Evolutionary conservation across 2,329 filamentous ascomycete genomes (phyloP).

Genomic region (Arthroderma uncinatum): DNA sequence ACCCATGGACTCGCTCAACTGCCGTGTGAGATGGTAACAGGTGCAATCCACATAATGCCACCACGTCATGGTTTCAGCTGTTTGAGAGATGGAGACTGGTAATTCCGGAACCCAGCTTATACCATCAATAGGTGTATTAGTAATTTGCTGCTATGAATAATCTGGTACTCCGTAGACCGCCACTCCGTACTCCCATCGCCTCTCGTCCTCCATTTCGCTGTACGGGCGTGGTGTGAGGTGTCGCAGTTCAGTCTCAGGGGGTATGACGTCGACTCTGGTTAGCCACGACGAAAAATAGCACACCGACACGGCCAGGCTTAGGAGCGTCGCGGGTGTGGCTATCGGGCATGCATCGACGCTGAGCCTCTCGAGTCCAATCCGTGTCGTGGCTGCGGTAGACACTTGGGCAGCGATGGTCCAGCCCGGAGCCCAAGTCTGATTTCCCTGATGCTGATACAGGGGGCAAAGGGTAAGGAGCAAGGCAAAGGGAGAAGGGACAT

Average conservation of each 20-base stretch:
- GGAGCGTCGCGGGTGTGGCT: neutral
- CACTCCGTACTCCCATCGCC: too few species aligned
- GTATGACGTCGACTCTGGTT: too few species aligned
- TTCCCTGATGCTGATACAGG: too few species aligned
- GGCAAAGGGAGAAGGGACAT: neutral
- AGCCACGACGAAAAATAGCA: too few species aligned
- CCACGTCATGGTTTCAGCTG: neutral
- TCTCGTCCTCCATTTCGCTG: too few species aligned
- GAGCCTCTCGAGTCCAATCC: neutral
- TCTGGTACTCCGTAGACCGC: too few species aligned
- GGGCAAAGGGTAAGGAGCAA: neutral
- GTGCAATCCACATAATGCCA: neutral
- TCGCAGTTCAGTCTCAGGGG: too few species aligned
- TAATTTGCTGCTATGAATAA: neutral
- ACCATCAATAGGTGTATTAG: neutral
- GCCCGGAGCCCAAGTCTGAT: too few species aligned
- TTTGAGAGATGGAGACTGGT: neutral
- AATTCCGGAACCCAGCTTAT: neutral
- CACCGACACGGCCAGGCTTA: neutral
- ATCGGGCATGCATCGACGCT: neutral
- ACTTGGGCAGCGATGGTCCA: neutral
- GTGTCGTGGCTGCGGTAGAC: neutral
- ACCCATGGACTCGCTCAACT: neutral
- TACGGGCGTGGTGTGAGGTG: too few species aligned
- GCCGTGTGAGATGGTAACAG: neutral